Conservation (phyloP, 805 yeast genomes). For the Zygosaccharomyces pseudorouxii region DNA sequence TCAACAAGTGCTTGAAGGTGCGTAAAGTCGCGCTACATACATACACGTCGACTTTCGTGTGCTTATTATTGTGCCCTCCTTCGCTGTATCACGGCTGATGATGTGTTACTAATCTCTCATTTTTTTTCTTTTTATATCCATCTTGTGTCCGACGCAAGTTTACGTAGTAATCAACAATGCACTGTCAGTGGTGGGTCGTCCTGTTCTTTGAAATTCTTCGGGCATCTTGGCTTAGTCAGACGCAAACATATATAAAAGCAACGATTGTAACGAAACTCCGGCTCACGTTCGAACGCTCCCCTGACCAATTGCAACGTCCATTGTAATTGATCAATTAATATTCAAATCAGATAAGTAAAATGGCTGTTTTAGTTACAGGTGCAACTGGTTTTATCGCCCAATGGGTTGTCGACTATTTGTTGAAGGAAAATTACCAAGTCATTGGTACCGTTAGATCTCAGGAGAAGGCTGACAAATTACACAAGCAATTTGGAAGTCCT, state of each 20-base stretch:
- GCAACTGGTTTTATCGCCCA: slow-evolving; percentile 49
- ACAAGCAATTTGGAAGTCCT: slow-evolving; percentile 26
- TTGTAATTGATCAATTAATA: background rate
- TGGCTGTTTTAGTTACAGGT: slow-evolving; percentile 42
- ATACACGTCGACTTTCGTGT: no score
- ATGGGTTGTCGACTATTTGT: slow-evolving; percentile 39
- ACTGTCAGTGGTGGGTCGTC: background rate
- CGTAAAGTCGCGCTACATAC: no score
- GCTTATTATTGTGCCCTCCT: no score
- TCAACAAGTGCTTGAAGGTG: no score
- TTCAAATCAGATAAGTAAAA: background rate
- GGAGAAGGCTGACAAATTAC: slow-evolving; percentile 36
- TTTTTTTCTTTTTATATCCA: background rate
- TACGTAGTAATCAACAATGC: background rate
- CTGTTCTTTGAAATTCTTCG: background rate
- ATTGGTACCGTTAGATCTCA: slow-evolving; percentile 44
- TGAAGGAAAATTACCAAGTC: slow-evolving; percentile 40
- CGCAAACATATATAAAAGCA: background rate
- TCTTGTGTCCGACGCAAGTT: background rate
- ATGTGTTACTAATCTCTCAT: background rate
- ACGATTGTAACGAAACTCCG: no score
- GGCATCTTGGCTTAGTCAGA: background rate
- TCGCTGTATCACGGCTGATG: background rate
- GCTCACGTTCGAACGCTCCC: no score
- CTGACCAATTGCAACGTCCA: no score